A percentile compares a stretch with the other conserved stretches of the same genome.
These are phyloP conservation scores for Ogataea sp. DNA, from an alignment of 805 yeast genomes.

Conservation along the genomic window DNA sequence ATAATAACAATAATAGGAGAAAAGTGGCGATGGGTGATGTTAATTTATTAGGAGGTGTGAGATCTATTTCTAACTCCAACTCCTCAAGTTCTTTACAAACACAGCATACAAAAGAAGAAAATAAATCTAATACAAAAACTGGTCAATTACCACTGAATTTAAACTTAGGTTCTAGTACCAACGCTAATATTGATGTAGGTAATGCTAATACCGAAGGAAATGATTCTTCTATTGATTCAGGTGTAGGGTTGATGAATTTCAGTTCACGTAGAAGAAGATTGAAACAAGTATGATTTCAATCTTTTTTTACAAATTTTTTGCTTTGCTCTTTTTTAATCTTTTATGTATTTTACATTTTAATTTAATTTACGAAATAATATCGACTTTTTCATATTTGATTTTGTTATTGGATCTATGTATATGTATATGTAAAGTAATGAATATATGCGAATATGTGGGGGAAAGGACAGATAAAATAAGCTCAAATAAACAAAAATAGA, in stretches of 20 bases:
- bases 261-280: neutral
- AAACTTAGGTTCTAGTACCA: too few relatives aligned
- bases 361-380: neutral
- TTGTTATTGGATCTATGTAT: neutral
- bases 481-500: too few relatives aligned
- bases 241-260: neutral
- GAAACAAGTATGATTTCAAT: neutral
- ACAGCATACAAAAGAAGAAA: too few relatives aligned
- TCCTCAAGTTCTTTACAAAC: too few relatives aligned
- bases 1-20: neutral
- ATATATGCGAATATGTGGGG: neutral
- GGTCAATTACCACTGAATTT: too few relatives aligned
- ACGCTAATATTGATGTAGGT: neutral
- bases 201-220: neutral
- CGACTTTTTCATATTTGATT: neutral
- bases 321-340: neutral
- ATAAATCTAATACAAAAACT: too few relatives aligned
- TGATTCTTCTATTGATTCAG: neutral
- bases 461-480: too few relatives aligned
- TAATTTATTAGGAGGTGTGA: too few relatives aligned
- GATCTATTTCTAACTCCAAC: too few relatives aligned
- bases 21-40: too few relatives aligned
- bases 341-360: neutral
- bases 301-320: too few relatives aligned
- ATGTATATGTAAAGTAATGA: neutral